A percentile compares a stretch with the other conserved stretches of the same genome.
Conservation (phyloP, 1,139 yeast genomes). For the Scheffersomyces illinoinensis region DNA sequence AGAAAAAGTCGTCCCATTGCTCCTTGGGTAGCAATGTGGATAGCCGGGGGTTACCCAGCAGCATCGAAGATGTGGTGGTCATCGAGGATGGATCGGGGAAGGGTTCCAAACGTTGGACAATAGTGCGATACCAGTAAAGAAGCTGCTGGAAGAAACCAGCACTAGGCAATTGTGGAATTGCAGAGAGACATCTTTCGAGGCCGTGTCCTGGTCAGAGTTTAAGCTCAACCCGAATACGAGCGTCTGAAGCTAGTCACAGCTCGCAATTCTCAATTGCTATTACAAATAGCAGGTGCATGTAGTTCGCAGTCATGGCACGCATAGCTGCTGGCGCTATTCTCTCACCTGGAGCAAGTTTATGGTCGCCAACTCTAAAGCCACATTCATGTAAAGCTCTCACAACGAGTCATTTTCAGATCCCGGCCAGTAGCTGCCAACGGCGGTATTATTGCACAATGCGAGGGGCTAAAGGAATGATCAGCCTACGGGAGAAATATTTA, state of each 20-base stretch:
- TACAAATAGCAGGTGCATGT: too few relatives aligned
- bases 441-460: not conserved
- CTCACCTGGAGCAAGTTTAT: too few relatives aligned
- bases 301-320: too few relatives aligned
- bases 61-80: not conserved
- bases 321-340: too few relatives aligned
- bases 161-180: not conserved
- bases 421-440: not conserved
- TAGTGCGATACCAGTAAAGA: not conserved
- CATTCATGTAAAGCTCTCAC: too few relatives aligned
- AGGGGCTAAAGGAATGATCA: not conserved
- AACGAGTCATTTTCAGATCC: not conserved
- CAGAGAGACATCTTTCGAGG: too few relatives aligned
- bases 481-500: not conserved
- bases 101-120: not conserved
- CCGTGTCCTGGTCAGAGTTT: too few relatives aligned
- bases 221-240: too few relatives aligned
- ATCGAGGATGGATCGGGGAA: not conserved
- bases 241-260: too few relatives aligned
- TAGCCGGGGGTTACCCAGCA: not conserved
- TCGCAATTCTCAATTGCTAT: too few relatives aligned
- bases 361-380: too few relatives aligned
- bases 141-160: too few relatives aligned
- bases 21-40: not conserved
- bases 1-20: not conserved